Percentiles rank a stretch among this genome's conserved stretches.
phyloP scores from a whole-genome alignment of 2,329 filamentous ascomycete species.

The Pestalotiopsis fici region DNA sequence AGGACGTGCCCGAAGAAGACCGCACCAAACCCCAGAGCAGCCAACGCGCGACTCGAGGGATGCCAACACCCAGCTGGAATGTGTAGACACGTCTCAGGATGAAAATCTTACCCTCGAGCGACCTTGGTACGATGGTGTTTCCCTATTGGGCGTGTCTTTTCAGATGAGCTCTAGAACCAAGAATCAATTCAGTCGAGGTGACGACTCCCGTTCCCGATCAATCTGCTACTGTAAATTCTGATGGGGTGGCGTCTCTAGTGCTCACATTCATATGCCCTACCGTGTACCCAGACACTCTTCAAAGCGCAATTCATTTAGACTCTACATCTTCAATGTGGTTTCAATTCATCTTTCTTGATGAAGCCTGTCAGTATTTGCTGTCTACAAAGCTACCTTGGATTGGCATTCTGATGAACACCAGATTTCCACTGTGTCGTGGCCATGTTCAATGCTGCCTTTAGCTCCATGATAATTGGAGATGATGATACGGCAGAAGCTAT shows the following conservation, averaged over 20 bases:
- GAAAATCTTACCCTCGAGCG: background rate
- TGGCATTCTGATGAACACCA: background rate
- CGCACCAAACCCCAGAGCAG: background rate
- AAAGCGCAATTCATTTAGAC: slow-evolving; percentile 3
- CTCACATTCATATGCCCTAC: slow-evolving; percentile 7
- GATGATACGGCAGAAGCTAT: slow-evolving; percentile 18
- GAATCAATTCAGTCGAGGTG: background rate
- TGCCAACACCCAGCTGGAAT: background rate
- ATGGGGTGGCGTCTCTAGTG: background rate
- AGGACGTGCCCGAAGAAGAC: background rate
- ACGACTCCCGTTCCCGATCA: background rate
- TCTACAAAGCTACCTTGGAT: background rate
- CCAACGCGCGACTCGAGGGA: background rate
- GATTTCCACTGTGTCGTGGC: slow-evolving; percentile 29
- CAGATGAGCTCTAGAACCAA: background rate
- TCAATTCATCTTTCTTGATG: slow-evolving; percentile 26
- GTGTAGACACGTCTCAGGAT: background rate
- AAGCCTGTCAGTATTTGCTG: slow-evolving; percentile 27
- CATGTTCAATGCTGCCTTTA: slow-evolving; percentile 12
- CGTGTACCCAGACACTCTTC: slow-evolving; percentile 9
- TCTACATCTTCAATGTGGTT: slow-evolving; percentile 21
- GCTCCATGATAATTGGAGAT: background rate
- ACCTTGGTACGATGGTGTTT: background rate
- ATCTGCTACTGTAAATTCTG: background rate
- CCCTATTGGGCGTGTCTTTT: background rate